These are phyloP conservation scores for Craspedostauros australis DNA, from an alignment of 108 stramenopile genomes.

Conservation along the genomic window DNA sequence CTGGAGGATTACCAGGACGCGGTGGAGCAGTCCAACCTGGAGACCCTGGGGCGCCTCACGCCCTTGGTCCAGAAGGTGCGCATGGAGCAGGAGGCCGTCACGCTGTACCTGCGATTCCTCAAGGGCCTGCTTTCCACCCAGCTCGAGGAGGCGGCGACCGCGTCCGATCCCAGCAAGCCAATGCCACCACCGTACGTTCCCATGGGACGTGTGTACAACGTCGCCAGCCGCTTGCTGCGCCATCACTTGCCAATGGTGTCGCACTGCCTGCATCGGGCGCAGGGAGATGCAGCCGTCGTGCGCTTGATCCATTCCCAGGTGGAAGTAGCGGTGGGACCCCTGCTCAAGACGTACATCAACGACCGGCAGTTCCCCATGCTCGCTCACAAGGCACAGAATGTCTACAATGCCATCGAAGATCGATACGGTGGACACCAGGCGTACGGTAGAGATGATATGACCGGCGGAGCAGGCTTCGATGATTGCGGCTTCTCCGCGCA, in stretches of 20 bases:
- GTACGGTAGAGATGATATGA: not conserved
- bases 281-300: slow-evolving; percentile 79
- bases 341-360: slow-evolving; percentile 44
- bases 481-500: slow-evolving; percentile 66
- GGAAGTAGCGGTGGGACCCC: slow-evolving; percentile 52
- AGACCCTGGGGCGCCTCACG: slow-evolving; percentile 47
- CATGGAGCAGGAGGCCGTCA: slow-evolving; percentile 65
- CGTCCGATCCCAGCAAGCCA: slow-evolving; percentile 12
- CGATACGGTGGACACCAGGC: slow-evolving; percentile 32
- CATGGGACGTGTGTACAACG: slow-evolving; percentile 79
- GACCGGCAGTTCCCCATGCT: slow-evolving; percentile 38
- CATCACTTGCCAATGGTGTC: slow-evolving; percentile 90
- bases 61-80: slow-evolving; percentile 67
- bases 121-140: slow-evolving; percentile 34
- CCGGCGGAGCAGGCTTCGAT: slow-evolving; percentile 18
- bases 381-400: slow-evolving; percentile 46
- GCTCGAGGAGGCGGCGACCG: slow-evolving; percentile 17
- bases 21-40: slow-evolving; percentile 46
- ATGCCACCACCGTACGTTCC: slow-evolving; percentile 35
- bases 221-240: slow-evolving; percentile 61
- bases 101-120: slow-evolving; percentile 59
- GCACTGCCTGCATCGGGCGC: slow-evolving; percentile 61
- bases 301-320: slow-evolving; percentile 75
- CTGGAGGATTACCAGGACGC: slow-evolving; percentile 59
- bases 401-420: slow-evolving; percentile 52